Base-by-base conservation (phyloP, 345 rosid genomes). In the Brassica cretica region DNA sequence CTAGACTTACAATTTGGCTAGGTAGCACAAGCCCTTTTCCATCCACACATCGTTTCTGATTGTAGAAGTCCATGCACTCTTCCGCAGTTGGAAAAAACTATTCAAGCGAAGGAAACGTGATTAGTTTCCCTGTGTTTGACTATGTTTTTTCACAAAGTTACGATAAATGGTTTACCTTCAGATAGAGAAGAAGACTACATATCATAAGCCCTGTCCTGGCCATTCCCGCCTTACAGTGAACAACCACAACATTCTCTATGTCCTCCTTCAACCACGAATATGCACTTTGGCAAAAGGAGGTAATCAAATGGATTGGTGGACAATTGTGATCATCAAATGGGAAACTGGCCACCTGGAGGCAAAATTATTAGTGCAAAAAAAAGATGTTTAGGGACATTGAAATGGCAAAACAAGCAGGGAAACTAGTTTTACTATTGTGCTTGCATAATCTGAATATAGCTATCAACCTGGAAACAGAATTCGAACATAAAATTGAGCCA, bases 141-240 rank as follows among this genome's bases (percentile, higher is more conserved):
- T 78, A 66, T 8, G 37, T 63, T 72, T 67, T 66, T 58, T 24
- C 8, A 70, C 66, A 77, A 44, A 4, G 44, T 70, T 24, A 62
- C 8, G 66, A 56, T 0, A 39, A 11, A 19, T 21, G 27, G 0
- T 68, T 74, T 78, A 87, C 97, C 88, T 91, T 91, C 66, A 91
- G 77, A 82, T 88, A 91, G 68, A 91, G 70, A 44, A 91, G 89
- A 83, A 91, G 91, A 87, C 97, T 88, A 78, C 93, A 91, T 76
- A 91, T 91, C 97, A 91, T 91, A 80, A 91, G 85, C 63, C 97
- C 97, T 10, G 97, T 91, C 88, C 97, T 86, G 19, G 97, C 97
- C 97, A 91, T 91, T 74, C 97, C 97, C 72, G 97, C 97, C 81
- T 91, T 91, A 78, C 97, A 91, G 84, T 91, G 97, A 73, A 91